Conservation (phyloP, 768 basidiomycete species). For the Psilocybe cubensis region DNA sequence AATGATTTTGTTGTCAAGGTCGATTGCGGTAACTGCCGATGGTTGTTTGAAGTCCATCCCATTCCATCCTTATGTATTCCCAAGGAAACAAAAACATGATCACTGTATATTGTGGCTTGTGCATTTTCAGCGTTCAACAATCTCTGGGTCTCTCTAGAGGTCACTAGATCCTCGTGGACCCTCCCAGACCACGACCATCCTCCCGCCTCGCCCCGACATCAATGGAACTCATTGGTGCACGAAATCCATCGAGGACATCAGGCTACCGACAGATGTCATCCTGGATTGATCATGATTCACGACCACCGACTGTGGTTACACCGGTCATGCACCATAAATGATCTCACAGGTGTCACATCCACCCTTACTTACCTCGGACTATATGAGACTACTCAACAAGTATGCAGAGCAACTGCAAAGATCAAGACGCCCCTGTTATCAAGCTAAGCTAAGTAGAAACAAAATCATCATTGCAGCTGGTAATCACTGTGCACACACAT, state of each 20-base stretch:
- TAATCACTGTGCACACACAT: no score
- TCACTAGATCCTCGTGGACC: conserved; percentile 11
- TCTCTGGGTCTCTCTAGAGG: conserved; percentile 19
- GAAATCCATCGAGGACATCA: not conserved
- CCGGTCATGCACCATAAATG: conserved; percentile 1
- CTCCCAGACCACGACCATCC: conserved; percentile 7
- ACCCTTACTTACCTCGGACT: conserved; percentile 15
- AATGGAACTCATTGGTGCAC: not conserved
- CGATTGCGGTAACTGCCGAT: conserved; percentile 26
- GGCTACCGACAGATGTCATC: conserved; percentile 4
- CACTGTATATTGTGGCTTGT: not conserved
- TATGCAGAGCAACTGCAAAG: no score
- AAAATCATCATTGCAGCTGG: no score
- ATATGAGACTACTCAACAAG: conserved; percentile 1
- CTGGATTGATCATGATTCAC: not conserved
- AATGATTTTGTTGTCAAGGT: conserved; percentile 38
- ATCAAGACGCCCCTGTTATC: no score
- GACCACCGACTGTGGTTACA: not conserved
- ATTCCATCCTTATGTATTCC: conserved; percentile 21
- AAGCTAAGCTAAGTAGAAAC: no score
- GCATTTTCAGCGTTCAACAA: not conserved
- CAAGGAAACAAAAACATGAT: conserved; percentile 23
- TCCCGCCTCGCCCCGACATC: not conserved
- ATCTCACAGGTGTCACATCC: no score
- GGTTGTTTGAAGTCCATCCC: conserved; percentile 3